These are phyloP conservation scores for Triangularia setosa DNA, from an alignment of 2,329 filamentous ascomycete genomes.

Conservation along the genomic window DNA sequence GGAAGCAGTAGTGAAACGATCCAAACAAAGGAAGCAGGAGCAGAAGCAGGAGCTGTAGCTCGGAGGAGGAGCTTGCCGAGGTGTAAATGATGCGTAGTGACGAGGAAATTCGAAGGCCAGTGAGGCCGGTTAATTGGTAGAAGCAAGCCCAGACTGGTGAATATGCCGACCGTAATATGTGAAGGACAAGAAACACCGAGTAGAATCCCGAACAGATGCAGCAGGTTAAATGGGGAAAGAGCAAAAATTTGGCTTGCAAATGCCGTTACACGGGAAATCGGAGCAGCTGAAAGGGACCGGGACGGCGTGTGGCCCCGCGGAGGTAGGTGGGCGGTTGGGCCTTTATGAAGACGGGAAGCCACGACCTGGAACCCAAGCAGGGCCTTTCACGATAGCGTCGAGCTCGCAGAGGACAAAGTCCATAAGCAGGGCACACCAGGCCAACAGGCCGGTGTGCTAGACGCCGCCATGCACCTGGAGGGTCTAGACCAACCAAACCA, in stretches of 20 bases:
- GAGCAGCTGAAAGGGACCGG: neutral
- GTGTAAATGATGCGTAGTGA: neutral
- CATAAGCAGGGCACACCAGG: neutral
- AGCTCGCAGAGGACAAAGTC: neutral
- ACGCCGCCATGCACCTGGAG: neutral
- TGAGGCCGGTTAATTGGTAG: conserved; percentile 5
- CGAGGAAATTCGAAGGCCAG: neutral
- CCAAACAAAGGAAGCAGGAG: neutral
- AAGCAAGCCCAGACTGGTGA: neutral
- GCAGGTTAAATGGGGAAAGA: neutral
- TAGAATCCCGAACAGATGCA: neutral
- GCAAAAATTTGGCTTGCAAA: neutral
- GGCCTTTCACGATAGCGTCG: neutral
- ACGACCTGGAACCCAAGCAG: neutral
- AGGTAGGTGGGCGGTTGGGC: neutral
- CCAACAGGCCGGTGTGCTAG: neutral
- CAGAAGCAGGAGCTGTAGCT: neutral
- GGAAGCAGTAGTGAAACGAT: neutral
- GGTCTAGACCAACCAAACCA: conserved; percentile 3
- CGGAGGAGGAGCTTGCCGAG: neutral
- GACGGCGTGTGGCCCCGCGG: neutral
- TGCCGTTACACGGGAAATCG: neutral
- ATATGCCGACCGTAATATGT: neutral
- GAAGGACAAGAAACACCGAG: neutral
- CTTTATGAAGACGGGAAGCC: conserved; percentile 1